phyloP scores from a whole-genome alignment of 257 asterid species.

The Rubia yunnanensis region DNA sequence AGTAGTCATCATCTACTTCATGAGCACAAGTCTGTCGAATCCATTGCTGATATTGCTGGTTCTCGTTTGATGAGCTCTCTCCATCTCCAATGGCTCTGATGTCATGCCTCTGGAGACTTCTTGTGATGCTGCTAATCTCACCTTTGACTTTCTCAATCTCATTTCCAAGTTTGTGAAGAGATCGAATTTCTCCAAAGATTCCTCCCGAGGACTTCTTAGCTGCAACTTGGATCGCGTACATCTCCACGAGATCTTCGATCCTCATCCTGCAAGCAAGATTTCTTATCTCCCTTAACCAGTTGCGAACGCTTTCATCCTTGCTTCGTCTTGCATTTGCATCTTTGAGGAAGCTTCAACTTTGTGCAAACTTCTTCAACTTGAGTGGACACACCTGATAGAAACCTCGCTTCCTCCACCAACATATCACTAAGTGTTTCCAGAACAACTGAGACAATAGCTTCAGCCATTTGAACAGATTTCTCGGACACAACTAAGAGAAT shows the following conservation, averaged over 20 bases:
- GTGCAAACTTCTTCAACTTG: no score
- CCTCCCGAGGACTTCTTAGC: neutral
- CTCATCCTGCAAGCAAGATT: neutral
- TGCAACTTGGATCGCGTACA: constrained; percentile 2
- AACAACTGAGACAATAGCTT: neutral
- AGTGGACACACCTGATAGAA: no score
- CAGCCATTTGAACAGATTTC: neutral
- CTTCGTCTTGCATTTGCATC: neutral
- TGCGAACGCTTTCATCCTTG: neutral
- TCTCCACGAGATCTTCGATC: constrained; percentile 7
- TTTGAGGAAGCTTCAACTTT: neutral
- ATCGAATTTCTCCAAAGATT: neutral
- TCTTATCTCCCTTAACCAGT: constrained; percentile 1
- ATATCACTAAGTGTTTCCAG: neutral
- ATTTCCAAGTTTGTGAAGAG: constrained; percentile 3
- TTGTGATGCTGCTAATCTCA: neutral
- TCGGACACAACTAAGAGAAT: no score
- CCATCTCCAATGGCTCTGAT: neutral
- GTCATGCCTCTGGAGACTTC: constrained; percentile 1
- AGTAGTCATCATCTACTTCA: neutral
- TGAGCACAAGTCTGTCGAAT: constrained; percentile 7
- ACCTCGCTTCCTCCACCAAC: neutral
- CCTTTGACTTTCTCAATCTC: constrained; percentile 1
- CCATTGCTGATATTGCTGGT: neutral
- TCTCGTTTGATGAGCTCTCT: constrained; percentile 4